phyloP scores from a whole-genome alignment of 1,139 yeast species.

The Debaryomyces singareniensis region DNA sequence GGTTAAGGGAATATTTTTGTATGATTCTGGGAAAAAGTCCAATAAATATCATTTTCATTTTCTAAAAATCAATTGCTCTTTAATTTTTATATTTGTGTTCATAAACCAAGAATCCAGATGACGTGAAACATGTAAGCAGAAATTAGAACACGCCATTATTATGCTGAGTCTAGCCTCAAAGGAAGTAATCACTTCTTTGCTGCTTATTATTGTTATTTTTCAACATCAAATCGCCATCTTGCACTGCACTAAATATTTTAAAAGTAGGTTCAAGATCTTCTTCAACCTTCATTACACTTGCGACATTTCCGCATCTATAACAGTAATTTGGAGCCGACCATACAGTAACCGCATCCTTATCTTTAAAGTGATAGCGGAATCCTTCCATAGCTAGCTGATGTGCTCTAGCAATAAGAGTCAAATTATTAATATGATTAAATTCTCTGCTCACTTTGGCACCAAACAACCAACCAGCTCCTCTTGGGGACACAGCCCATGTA shows the following conservation, averaged over 20 bases:
- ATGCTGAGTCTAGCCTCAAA: conserved; percentile 30
- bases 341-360: conserved; percentile 92
- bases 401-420: conserved; percentile 87
- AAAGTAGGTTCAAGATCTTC: conserved; percentile 84
- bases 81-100: too few relatives aligned
- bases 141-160: too few relatives aligned
- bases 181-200: conserved; percentile 80
- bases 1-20: too few relatives aligned
- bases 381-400: conserved; percentile 99
- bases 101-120: too few relatives aligned
- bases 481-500: conserved; percentile 97
- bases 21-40: too few relatives aligned
- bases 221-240: conserved; percentile 68
- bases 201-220: conserved; percentile 64
- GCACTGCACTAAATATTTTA: conserved; percentile 92
- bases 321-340: conserved; percentile 99
- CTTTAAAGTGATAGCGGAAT: conserved; percentile 89
- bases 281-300: conserved; percentile 94
- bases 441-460: conserved; percentile 91
- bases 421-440: conserved; percentile 86
- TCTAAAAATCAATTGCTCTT: too few relatives aligned
- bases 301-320: conserved; percentile 96
- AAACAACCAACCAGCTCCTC: conserved; percentile 98
- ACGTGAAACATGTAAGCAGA: too few relatives aligned
- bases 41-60: too few relatives aligned